Evolutionary conservation across 2,329 filamentous ascomycete genomes (phyloP), one percentile per base, ranked within the genome.

Genomic region (Colletotrichum falcatum): DNA sequence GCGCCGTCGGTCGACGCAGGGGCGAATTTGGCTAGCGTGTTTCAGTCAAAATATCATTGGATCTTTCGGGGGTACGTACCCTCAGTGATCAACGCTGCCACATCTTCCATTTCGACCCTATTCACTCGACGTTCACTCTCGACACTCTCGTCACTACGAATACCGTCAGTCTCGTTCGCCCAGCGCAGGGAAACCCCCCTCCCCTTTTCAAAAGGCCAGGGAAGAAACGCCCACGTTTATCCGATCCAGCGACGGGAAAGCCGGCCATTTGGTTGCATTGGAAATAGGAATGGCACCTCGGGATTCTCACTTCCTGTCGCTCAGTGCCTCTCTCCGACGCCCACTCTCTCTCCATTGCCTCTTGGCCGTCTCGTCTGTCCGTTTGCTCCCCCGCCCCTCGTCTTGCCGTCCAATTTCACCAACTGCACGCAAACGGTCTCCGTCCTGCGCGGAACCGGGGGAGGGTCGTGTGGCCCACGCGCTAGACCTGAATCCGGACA

Each of bases 1-100:
- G 49, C 63, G 61, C 14, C 14, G 49, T 61, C 63, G 55, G 62
- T 44, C 62, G 44, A 53, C 61, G 64, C 67, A 70, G 67, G 67
- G 67, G 67, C 42, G 20, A 3, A 23, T n/a, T 46, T 46, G n/a
- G 20, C 44, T 46, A 46, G 44, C 44, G 44, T n/a, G 44, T 46
- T 46, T 46, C 44, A 46, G 20, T 46, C 44, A 46, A 23, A 46
- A 46, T 46, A 12, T 9, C 44, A 46, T 46, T 23, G 44, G 44
- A 16, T 46, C 44, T 16, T 23, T 23, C 4, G 18, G 42, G 4
- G 39, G n/a, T 46, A 46, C 44, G 44, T 46, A 46, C 9, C 33
- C 5, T 1, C 7, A 12, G 28, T 54, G 28, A 54, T 54, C 28
- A 53, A 53, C 49, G 26, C 49, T 54, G 28, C 28, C 49, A 33